Conservation (phyloP, 495 filamentous ascomycete species). For the Penicillium bovifimosum region DNA sequence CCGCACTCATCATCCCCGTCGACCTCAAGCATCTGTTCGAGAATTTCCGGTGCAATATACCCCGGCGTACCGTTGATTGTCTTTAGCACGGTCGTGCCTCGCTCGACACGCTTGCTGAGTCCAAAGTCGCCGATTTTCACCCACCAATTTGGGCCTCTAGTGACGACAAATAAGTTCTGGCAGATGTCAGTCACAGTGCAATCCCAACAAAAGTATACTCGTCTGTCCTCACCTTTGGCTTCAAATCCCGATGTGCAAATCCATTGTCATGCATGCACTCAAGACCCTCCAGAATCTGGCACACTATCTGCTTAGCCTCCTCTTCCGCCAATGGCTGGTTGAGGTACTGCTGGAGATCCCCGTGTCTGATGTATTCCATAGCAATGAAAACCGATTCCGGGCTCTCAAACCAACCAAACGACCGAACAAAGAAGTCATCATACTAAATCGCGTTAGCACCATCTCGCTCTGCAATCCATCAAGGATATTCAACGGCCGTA, state of each 20-base stretch:
- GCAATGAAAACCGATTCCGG: slow-evolving; percentile 12
- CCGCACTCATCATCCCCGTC: not conserved
- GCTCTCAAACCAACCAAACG: slow-evolving; percentile 12
- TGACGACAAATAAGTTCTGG: slow-evolving; percentile 32
- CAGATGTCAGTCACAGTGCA: not conserved
- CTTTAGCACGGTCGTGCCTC: slow-evolving; percentile 14
- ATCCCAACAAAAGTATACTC: too few species aligned
- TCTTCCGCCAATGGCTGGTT: slow-evolving; percentile 10
- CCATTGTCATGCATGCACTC: slow-evolving; percentile 23
- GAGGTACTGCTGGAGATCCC: slow-evolving; percentile 13
- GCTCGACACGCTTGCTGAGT: slow-evolving; percentile 32
- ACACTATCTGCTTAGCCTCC: slow-evolving; percentile 14
- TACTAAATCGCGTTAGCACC: not conserved
- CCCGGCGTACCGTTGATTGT: slow-evolving; percentile 28
- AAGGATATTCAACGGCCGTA: too few species aligned
- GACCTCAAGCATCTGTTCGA: not conserved
- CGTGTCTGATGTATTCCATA: slow-evolving; percentile 29
- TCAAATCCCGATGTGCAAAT: slow-evolving; percentile 26
- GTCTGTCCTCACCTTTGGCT: slow-evolving; percentile 4
- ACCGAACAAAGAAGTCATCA: slow-evolving; percentile 2
- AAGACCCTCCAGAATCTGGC: slow-evolving; percentile 20
- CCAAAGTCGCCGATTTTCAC: slow-evolving; percentile 53
- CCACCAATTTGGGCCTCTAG: slow-evolving; percentile 24
- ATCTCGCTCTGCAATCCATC: too few species aligned
- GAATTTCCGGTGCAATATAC: slow-evolving; percentile 39